Percentiles rank a stretch among this genome's conserved stretches.
Evolutionary conservation across 2,329 filamentous ascomycete genomes (phyloP).

Genomic region (Xylariaceae sp.): DNA sequence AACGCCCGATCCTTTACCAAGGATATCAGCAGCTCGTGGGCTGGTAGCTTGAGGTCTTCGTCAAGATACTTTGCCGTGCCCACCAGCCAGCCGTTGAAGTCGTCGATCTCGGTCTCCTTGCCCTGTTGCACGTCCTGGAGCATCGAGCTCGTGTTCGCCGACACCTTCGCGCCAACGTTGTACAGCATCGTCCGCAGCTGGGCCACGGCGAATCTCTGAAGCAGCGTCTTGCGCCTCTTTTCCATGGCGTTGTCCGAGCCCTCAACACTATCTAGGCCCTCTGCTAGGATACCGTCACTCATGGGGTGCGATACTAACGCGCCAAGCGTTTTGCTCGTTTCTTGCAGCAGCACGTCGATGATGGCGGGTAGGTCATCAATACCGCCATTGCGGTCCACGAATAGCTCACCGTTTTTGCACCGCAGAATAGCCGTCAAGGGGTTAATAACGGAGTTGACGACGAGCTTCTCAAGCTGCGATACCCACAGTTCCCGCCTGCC

Average conservation of each 20-base stretch:
- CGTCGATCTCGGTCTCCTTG: slow-evolving; percentile 57
- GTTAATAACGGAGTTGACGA: slow-evolving; percentile 79
- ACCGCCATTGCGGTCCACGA: slow-evolving; percentile 60
- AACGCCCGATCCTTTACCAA: slow-evolving; percentile 44
- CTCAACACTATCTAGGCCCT: slow-evolving; percentile 45
- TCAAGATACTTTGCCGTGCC: slow-evolving; percentile 48
- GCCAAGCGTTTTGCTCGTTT: slow-evolving; percentile 74
- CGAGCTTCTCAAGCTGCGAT: slow-evolving; percentile 83
- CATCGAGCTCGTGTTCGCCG: slow-evolving; percentile 63
- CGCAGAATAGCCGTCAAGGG: slow-evolving; percentile 80
- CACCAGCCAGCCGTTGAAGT: slow-evolving; percentile 63
- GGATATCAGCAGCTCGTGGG: slow-evolving; percentile 46
- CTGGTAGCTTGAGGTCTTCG: slow-evolving; percentile 38
- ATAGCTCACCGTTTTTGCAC: slow-evolving; percentile 76
- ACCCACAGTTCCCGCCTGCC: slow-evolving; percentile 51
- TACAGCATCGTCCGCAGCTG: slow-evolving; percentile 50
- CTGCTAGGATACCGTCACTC: slow-evolving; percentile 43
- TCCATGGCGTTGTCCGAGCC: slow-evolving; percentile 29
- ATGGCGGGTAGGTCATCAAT: slow-evolving; percentile 56
- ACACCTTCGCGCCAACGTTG: slow-evolving; percentile 50
- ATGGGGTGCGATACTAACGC: slow-evolving; percentile 65
- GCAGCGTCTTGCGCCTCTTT: slow-evolving; percentile 43
- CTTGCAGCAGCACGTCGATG: slow-evolving; percentile 71
- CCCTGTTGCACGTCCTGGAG: slow-evolving; percentile 59
- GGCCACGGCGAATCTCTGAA: slow-evolving; percentile 47